Evolutionary conservation across 192 early-diverging fungal genomes (phyloP), one percentile per base, ranked within the genome.

Genomic region (Endogone sp.): DNA sequence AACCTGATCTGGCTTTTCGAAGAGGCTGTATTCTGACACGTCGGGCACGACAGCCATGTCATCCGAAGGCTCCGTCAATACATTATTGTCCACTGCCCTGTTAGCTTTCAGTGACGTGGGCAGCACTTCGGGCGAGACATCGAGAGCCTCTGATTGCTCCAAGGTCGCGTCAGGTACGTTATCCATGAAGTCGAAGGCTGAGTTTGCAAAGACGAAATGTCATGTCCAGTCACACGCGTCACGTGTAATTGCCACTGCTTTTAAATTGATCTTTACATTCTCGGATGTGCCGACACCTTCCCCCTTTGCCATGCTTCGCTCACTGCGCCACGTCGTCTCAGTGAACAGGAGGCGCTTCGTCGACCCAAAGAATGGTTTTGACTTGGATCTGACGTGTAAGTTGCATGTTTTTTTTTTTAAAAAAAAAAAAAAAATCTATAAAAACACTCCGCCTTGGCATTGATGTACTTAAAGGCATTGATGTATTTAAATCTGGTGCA

Each of bases 351-450:
- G 58, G 25, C 71, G 84, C 22, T 72, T 78, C n/a, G 65, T 78
- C 21, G 70, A 72, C 23, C 6, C 37, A 49, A 49, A 49, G 37
- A 73, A 71, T 3, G 71, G 74, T 3, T 60, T 78, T 31, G 80
- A 83, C 11, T 56, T 85, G n/a, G 84, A 85, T 63, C 70, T 85
- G 65, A 70, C 65, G 21, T 79, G 78, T 77, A 60, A 62, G 71
- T 71, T 44, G n/a, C 16, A 25, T 20, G 2, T n/a, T 23, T 59
- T 21, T 13, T 58, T 0, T 30, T 16, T n/a, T 3, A n/a, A n/a
- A n/a, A n/a, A n/a, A n/a, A n/a, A n/a, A n/a, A n/a, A n/a, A n/a
- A n/a, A n/a, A n/a, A n/a, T n/a, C n/a, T n/a, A n/a, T n/a, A n/a
- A n/a, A n/a, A n/a, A n/a, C n/a, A n/a, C n/a, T n/a, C n/a, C 22